Evolutionary conservation across 805 yeast species (phyloP).

Genomic region (Jamesozyma spencerorum): DNA sequence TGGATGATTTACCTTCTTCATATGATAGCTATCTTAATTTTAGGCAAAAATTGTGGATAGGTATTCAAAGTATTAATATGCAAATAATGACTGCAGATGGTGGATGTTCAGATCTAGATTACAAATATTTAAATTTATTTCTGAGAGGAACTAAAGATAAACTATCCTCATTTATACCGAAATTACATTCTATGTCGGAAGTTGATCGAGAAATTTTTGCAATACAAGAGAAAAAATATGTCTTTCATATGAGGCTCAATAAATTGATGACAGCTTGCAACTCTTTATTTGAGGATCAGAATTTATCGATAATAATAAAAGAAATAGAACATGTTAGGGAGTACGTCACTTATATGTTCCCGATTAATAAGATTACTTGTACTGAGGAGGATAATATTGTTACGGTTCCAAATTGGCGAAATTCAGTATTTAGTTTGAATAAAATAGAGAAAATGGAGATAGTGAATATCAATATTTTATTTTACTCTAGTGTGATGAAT

Average conservation of each 20-base stretch:
- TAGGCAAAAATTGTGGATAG: constrained; percentile 9
- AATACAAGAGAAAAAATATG: constrained; percentile 4
- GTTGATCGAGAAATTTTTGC: constrained; percentile 3
- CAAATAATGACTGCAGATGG: constrained; percentile 7
- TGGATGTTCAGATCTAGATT: constrained; percentile 3
- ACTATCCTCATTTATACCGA: constrained; percentile 2
- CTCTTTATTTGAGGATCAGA: constrained; percentile 1
- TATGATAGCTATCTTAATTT: too few species aligned
- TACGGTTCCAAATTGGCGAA: constrained; percentile 1
- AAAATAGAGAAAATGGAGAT: constrained; percentile 3
- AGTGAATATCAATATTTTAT: constrained; percentile 8
- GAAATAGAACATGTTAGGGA: constrained; percentile 4
- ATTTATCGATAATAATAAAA: constrained; percentile 3
- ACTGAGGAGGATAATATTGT: not conserved
- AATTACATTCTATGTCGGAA: not conserved
- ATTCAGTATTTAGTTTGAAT: not conserved
- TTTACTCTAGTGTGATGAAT: constrained; percentile 8
- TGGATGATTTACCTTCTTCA: not conserved
- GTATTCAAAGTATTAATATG: constrained; percentile 6
- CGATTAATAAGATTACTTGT: not conserved
- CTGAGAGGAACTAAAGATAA: not conserved
- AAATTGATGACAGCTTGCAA: constrained; percentile 3
- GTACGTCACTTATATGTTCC: constrained; percentile 5
- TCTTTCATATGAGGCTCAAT: constrained; percentile 5
- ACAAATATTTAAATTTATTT: constrained; percentile 3